A percentile compares a stretch with the other conserved stretches of the same genome.
phyloP scores from a whole-genome alignment of 345 rosid genomes.

The Brassica cretica region DNA sequence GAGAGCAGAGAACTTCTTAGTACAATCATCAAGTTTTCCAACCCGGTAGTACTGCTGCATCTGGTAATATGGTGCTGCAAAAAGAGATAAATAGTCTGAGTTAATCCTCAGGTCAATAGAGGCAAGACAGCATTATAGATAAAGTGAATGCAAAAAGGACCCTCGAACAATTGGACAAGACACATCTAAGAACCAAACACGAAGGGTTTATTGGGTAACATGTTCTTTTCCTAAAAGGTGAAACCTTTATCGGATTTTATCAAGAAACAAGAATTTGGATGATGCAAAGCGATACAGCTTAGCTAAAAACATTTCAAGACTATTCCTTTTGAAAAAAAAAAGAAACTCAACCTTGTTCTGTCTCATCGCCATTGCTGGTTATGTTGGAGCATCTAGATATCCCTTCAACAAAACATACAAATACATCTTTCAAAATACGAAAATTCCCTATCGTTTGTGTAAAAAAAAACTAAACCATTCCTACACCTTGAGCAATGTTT shows the following conservation, averaged over 20 bases:
- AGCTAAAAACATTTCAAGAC: background rate
- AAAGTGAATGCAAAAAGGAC: background rate
- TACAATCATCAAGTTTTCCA: conserved; percentile 70
- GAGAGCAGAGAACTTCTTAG: conserved; percentile 60
- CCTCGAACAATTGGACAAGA: too few species aligned
- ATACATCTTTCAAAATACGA: conserved; percentile 10
- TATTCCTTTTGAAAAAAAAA: background rate
- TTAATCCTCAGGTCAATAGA: background rate
- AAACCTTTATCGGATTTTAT: background rate
- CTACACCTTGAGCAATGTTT: background rate
- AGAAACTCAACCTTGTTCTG: conserved; percentile 6
- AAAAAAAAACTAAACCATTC: background rate
- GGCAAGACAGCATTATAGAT: background rate
- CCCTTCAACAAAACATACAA: conserved; percentile 38
- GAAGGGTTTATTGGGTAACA: too few species aligned
- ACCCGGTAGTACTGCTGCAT: conserved; percentile 79
- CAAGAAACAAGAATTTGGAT: background rate
- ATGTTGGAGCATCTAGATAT: conserved; percentile 39
- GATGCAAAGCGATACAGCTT: background rate
- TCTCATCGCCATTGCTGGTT: conserved; percentile 35
- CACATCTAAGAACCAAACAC: too few species aligned
- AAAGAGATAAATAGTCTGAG: conserved; percentile 19
- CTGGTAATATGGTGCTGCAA: conserved; percentile 82
- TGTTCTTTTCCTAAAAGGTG: conserved; percentile 3
- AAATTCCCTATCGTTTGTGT: background rate